A percentile compares a stretch with the other conserved stretches of the same genome.
Evolutionary conservation across 2,329 filamentous ascomycete species (phyloP).

Genomic region (Chaetomium globosum): DNA sequence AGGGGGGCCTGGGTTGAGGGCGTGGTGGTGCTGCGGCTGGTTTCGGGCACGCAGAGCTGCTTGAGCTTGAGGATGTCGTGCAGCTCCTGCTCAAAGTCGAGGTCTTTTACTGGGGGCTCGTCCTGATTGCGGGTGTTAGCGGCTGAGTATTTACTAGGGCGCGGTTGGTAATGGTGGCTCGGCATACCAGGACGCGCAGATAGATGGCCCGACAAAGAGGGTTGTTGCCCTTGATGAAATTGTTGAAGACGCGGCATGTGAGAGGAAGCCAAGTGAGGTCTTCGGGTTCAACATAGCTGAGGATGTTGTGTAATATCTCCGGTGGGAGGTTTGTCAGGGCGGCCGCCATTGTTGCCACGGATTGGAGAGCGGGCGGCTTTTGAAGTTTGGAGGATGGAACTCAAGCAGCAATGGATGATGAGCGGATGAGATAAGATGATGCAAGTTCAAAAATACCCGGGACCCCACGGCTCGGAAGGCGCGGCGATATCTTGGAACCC

Average conservation of each 20-base stretch:
- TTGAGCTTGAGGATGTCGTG: constrained; percentile 50
- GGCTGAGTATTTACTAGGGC: background rate
- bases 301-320: constrained; percentile 65
- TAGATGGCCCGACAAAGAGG: constrained; percentile 66
- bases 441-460: background rate
- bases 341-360: constrained; percentile 25
- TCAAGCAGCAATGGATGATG: background rate
- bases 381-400: background rate
- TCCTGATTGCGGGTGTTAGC: constrained; percentile 40
- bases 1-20: constrained; percentile 37
- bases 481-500: constrained; percentile 3
- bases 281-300: constrained; percentile 57
- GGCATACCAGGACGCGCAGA: constrained; percentile 55
- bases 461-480: background rate
- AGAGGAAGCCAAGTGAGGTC: constrained; percentile 58
- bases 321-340: constrained; percentile 54
- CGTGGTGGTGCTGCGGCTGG: constrained; percentile 21
- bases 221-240: constrained; percentile 59
- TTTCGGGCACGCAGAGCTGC: constrained; percentile 45
- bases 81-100: constrained; percentile 45
- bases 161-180: background rate
- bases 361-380: background rate
- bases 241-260: constrained; percentile 56
- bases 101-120: constrained; percentile 40
- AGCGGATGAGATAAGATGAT: background rate